Base-by-base conservation (phyloP, 2,329 filamentous ascomycete genomes). In the Fusarium hostae region DNA sequence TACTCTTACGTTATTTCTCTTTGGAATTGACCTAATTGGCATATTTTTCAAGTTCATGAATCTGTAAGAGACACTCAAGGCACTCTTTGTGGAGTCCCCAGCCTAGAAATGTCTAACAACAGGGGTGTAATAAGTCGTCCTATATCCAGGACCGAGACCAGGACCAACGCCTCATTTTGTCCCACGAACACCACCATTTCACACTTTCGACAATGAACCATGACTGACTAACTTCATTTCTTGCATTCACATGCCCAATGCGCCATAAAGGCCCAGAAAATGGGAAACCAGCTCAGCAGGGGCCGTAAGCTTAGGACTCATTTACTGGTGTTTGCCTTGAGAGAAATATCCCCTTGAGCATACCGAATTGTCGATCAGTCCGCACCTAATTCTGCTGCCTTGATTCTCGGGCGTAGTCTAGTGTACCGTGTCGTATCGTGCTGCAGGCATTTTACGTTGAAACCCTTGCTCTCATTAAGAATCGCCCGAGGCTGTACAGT, bases 401-500 rank as follows among this genome's bases (percentile, higher is more conserved):
- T 59, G 48, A 57, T 52, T 41, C 20, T 35, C 57, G 65, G 65
- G 63, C 62, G 62, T 58, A 37, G 12, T 37, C 9, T 35, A 39
- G 16, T 41, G 32, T 61, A 24, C 41, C 10, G 56, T 58, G 45
- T 32, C 40, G 40, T 58, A 26, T 58, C 32, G 48, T 39, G 30
- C 61, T 59, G 18, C 22, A 20, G 28, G 48, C 22, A 32, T 37
- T 28, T 43, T 62, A 40, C 48, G 45, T 41, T 66, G 32, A 34
- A 59, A 64, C n/a, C 57, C 52, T 50, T 51, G 65, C 28, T 54
- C 24, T 22, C 34, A 39, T 62, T 51, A 35, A 47, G 35, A 61
- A 55, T 70, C 67, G 66, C 66, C 66, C 66, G 66, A 70, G 66
- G 66, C 65, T 68, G 65, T 68, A 68, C 65, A 68, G 15, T 37